Evolutionary conservation across 805 yeast species (phyloP), one percentile per base, ranked within the genome.

Genomic region (Zygosaccharomyces bailii): DNA sequence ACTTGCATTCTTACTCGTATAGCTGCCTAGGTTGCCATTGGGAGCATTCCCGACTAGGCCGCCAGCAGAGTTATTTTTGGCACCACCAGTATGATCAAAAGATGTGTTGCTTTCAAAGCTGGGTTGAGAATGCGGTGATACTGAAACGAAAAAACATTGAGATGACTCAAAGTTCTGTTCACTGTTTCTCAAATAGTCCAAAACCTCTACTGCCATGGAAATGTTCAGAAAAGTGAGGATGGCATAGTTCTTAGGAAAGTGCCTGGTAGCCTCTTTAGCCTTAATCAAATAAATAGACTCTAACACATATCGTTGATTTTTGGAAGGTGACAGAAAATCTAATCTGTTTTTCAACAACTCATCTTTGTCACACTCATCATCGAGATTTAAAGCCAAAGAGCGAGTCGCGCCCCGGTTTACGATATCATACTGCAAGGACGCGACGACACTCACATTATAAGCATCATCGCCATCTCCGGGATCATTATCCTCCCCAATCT

Each of bases 321-420:
- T 39, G 20, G 14, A 19, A 16, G 34, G 34, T 30, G 43, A 25
- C 19, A 54, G 39, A 43, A 57, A 45, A 16, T 41, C 39, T 16
- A 57, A 34, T 39, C 42, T 46, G 33, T 53, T 42, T 6, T 48
- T 33, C 8, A 56, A 40, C 11, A 55, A 39, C 17, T 45, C 45
- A 4, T 44, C 40, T 13, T 52, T 46, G 1, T 44, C 38, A 23
- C 50, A 30, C 11, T 27, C 30, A 2, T 45, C 33, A 19, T 53
- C 39, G 10, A 61, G 53, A 25, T 54, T 58, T 10, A 63, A 32
- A 9, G 48, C 50, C 25, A 63, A 38, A 1, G 63, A 56, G 39
- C 67, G 51, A 4, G 67, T 56, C 1, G 66, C 63, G 19, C 62
- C 65, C 36, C 44, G 43, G 21, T 52, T 51, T 6, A 54, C 24